phyloP scores from a whole-genome alignment of 495 filamentous ascomycete genomes.

The Aspergillus baeticus region DNA sequence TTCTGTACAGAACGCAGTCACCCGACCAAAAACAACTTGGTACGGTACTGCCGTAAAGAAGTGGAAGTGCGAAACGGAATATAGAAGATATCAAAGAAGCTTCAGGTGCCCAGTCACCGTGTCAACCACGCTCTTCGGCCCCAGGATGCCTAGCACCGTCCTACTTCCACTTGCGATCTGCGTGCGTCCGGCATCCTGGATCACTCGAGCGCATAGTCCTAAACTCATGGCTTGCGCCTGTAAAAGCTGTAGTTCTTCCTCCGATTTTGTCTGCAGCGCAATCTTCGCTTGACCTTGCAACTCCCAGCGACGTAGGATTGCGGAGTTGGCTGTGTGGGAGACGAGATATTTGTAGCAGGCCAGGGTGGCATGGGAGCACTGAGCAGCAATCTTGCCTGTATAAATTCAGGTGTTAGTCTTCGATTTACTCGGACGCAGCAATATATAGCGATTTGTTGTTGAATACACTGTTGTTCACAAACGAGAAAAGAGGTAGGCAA shows the following conservation, averaged over 20 bases:
- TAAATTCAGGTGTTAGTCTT: background rate
- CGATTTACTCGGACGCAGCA: no score
- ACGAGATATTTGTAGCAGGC: conserved; percentile 89
- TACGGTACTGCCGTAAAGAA: background rate
- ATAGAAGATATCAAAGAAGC: conserved; percentile 56
- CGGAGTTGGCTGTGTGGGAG: conserved; percentile 52
- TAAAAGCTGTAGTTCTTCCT: conserved; percentile 77
- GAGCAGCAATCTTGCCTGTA: conserved; percentile 93
- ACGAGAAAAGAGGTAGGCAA: no score
- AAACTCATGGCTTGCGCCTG: conserved; percentile 77
- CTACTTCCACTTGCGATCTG: conserved; percentile 92
- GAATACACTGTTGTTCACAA: no score
- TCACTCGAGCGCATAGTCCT: conserved; percentile 82
- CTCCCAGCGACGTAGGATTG: conserved; percentile 85
- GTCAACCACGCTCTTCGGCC: conserved; percentile 83
- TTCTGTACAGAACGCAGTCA: background rate
- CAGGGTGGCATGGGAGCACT: conserved; percentile 92
- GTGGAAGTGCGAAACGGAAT: background rate
- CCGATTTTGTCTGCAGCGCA: conserved; percentile 76
- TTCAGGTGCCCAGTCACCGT: conserved; percentile 85
- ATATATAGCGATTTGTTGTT: no score
- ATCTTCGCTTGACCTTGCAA: conserved; percentile 83
- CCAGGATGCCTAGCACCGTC: conserved; percentile 89
- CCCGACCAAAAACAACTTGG: conserved; percentile 6
- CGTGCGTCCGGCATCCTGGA: conserved; percentile 93